Evolutionary conservation across 1,284 basidiomycete species (phyloP).

Genomic region (Boletellus sp.): DNA sequence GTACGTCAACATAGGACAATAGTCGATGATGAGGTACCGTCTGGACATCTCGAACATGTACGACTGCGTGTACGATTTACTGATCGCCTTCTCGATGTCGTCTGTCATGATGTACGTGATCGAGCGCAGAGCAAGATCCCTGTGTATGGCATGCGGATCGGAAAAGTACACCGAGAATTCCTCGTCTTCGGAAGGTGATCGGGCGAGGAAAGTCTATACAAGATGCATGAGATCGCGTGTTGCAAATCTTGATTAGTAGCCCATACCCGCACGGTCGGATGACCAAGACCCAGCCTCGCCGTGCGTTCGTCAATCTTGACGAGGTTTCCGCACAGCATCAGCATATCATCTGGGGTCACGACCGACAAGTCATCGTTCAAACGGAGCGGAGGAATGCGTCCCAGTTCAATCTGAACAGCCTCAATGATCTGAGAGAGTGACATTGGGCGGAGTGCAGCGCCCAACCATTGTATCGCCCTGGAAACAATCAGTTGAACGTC

Average conservation of each 20-base stretch:
- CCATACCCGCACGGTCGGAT: constrained; percentile 26
- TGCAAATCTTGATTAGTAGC: neutral
- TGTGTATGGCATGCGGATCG: constrained; percentile 21
- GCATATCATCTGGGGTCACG: constrained; percentile 25
- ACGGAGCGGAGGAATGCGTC: constrained; percentile 15
- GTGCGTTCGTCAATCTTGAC: constrained; percentile 28
- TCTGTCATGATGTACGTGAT: constrained; percentile 29
- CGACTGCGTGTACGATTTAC: constrained; percentile 20
- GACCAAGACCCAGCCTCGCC: constrained; percentile 21
- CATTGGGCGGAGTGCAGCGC: constrained; percentile 28
- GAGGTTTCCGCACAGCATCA: constrained; percentile 28
- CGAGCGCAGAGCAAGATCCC: constrained; percentile 30
- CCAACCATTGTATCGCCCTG: constrained; percentile 24
- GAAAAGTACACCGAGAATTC: constrained; percentile 21
- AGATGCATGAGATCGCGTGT: constrained; percentile 5
- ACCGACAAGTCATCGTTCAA: constrained; percentile 28
- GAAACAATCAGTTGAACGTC: constrained; percentile 28
- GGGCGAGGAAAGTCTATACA: constrained; percentile 25
- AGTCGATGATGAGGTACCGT: constrained; percentile 22
- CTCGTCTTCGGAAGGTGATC: constrained; percentile 13
- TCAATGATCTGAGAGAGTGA: constrained; percentile 29
- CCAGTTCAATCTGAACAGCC: constrained; percentile 30
- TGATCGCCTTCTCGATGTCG: constrained; percentile 26
- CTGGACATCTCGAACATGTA: constrained; percentile 31
- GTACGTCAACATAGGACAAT: constrained; percentile 30